Evolutionary conservation across 768 basidiomycete genomes (phyloP).

Genomic region (Hygrocybe punicea): DNA sequence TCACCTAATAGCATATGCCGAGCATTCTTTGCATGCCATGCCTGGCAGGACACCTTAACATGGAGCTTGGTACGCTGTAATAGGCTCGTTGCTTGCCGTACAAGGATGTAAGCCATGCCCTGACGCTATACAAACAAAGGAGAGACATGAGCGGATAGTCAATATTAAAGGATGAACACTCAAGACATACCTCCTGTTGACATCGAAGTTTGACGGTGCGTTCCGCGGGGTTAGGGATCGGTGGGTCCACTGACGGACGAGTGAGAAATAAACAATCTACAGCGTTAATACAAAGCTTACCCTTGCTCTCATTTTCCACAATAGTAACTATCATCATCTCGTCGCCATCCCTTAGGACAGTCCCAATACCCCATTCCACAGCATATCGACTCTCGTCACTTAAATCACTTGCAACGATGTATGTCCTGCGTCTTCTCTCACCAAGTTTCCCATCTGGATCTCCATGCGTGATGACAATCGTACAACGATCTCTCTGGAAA

Average conservation of each 20-base stretch:
- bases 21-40: constrained; percentile 95
- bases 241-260: constrained; percentile 54
- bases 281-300: constrained; percentile 40
- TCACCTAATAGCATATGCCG: constrained; percentile 81
- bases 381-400: constrained; percentile 94
- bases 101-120: constrained; percentile 81
- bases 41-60: constrained; percentile 86
- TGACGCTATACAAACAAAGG: constrained; percentile 57
- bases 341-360: constrained; percentile 91
- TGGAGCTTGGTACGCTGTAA: constrained; percentile 88
- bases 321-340: constrained; percentile 89
- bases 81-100: constrained; percentile 83
- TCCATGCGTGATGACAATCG: constrained; percentile 85
- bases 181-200: constrained; percentile 77
- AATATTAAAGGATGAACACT: not conserved
- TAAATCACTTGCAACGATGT: constrained; percentile 91
- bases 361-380: constrained; percentile 97
- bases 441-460: constrained; percentile 59
- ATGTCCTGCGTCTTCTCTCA: constrained; percentile 58
- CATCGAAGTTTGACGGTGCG: constrained; percentile 74
- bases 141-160: constrained; percentile 6
- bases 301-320: constrained; percentile 87
- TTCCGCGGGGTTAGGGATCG: constrained; percentile 68
- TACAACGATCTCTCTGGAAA: constrained; percentile 90
- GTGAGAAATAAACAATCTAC: constrained; percentile 3